Percentiles rank a stretch among this genome's conserved stretches.
Evolutionary conservation across 768 basidiomycete species (phyloP).

Genomic region (Boletus coccyginus): DNA sequence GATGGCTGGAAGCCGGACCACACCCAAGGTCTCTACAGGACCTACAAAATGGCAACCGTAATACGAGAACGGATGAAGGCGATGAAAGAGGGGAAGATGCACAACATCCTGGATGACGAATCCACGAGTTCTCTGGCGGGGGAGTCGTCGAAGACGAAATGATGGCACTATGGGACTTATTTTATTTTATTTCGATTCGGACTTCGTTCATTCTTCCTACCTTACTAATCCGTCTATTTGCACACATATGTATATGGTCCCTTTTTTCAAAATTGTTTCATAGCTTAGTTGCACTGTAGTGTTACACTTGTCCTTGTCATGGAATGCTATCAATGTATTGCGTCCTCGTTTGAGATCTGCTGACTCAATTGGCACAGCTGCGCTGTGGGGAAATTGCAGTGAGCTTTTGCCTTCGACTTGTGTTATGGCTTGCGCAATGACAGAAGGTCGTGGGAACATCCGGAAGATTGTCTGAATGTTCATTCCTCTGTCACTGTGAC

Average conservation of each 20-base stretch:
- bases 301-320: background rate
- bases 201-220: background rate
- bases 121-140: background rate
- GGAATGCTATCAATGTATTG: background rate
- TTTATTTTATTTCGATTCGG: background rate
- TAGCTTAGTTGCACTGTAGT: background rate
- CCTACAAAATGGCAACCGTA: conserved; percentile 28
- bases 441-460: too few relatives aligned
- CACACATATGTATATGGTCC: background rate
- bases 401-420: too few relatives aligned
- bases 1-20: conserved; percentile 34
- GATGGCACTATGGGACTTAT: background rate
- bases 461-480: too few relatives aligned
- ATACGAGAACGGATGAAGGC: conserved; percentile 29
- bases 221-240: background rate
- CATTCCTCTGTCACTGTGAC: too few relatives aligned
- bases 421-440: too few relatives aligned
- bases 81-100: conserved; percentile 15
- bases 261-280: background rate
- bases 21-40: conserved; percentile 27
- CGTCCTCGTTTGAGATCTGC: too few relatives aligned
- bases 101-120: conserved; percentile 20
- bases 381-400: too few relatives aligned
- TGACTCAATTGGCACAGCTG: background rate
- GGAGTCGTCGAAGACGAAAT: conserved; percentile 20